Conservation (phyloP, 495 filamentous ascomycete genomes). For the Penicillium coffeae region DNA sequence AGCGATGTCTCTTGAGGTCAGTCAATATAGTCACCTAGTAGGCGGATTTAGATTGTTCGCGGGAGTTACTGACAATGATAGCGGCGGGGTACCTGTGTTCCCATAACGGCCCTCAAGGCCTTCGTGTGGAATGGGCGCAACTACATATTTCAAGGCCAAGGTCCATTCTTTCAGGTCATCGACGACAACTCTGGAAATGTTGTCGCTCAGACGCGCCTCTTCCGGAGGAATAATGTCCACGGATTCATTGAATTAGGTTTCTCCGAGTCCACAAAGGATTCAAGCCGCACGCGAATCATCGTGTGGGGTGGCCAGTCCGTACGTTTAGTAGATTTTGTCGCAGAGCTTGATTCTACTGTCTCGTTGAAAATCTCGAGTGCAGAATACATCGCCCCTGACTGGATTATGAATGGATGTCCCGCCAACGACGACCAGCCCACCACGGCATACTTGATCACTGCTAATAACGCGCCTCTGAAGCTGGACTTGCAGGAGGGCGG, state of each 20-base stretch:
- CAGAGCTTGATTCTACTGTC: neutral
- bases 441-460: constrained; percentile 59
- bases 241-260: constrained; percentile 32
- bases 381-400: constrained; percentile 59
- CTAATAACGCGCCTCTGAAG: constrained; percentile 73
- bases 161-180: constrained; percentile 34
- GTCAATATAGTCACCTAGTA: neutral
- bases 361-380: constrained; percentile 23
- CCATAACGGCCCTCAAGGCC: constrained; percentile 39
- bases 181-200: constrained; percentile 33
- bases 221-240: constrained; percentile 42
- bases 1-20: constrained; percentile 26
- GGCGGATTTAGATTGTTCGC: neutral
- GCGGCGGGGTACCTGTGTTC: constrained; percentile 47
- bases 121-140: constrained; percentile 20
- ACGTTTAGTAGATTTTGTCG: constrained; percentile 49
- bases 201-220: constrained; percentile 26
- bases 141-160: constrained; percentile 42
- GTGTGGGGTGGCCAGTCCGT: constrained; percentile 72
- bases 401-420: constrained; percentile 73
- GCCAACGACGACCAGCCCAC: constrained; percentile 16
- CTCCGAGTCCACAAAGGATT: constrained; percentile 8
- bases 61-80: constrained; percentile 17
- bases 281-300: constrained; percentile 48
- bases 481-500: constrained; percentile 23